phyloP scores from a whole-genome alignment of 2,329 filamentous ascomycete genomes.

The Talaromyces sp. region DNA sequence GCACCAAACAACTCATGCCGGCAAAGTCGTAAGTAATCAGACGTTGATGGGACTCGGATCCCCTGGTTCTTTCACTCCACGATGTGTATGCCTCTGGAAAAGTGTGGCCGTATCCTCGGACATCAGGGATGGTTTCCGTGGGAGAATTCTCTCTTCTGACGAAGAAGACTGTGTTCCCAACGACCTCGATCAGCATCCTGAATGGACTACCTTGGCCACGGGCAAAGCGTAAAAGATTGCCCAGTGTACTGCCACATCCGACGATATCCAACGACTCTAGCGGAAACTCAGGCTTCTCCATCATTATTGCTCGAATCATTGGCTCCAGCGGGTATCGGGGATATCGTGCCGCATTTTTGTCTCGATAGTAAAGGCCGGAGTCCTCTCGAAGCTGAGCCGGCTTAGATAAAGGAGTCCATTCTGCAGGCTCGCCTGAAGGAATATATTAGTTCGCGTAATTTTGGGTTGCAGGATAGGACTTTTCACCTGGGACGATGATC shows the following conservation, averaged over 20 bases:
- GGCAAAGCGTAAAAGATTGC: constrained; percentile 56
- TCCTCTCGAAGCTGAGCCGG: constrained; percentile 40
- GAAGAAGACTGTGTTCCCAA: constrained; percentile 58
- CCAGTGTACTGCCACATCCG: constrained; percentile 57
- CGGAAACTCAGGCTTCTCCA: constrained; percentile 32
- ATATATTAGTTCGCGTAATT: constrained; percentile 10
- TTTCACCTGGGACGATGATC: constrained; percentile 45
- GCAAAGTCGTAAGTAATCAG: constrained; percentile 56
- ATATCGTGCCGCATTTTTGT: constrained; percentile 36
- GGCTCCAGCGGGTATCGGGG: constrained; percentile 42
- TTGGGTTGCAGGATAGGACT: constrained; percentile 5
- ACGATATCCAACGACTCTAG: constrained; percentile 49
- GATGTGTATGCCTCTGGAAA: constrained; percentile 64
- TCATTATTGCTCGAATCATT: constrained; percentile 40
- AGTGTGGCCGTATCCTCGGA: constrained; percentile 59
- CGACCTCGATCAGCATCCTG: constrained; percentile 53
- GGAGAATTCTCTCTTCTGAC: constrained; percentile 58
- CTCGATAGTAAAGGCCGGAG: constrained; percentile 41
- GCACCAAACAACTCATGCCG: constrained; percentile 47
- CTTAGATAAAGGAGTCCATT: constrained; percentile 44
- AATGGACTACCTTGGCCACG: constrained; percentile 46
- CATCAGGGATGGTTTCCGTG: constrained; percentile 49
- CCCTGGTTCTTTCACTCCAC: constrained; percentile 52
- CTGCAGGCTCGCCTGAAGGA: constrained; percentile 45
- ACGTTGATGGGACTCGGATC: constrained; percentile 59